Percentiles rank a stretch among this genome's conserved stretches.
phyloP scores from a whole-genome alignment of 2,329 filamentous ascomycete genomes.

The Calonectria honghensis region DNA sequence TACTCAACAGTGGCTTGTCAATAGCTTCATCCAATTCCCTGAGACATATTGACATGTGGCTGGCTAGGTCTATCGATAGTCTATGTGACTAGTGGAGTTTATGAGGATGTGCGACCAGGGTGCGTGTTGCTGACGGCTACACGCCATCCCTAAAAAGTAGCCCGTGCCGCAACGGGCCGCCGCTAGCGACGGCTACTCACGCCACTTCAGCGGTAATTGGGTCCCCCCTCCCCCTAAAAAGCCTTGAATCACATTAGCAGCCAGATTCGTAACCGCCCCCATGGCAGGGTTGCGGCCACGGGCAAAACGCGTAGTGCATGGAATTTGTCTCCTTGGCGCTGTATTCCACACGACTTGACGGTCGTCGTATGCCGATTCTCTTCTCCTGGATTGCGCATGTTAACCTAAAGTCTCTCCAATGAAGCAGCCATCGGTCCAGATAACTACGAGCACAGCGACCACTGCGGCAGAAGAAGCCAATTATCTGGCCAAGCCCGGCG shows the following conservation, averaged over 20 bases:
- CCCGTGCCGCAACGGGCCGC: not conserved
- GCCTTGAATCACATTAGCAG: not conserved
- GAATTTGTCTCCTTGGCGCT: not conserved
- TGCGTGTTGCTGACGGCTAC: not conserved
- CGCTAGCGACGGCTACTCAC: not conserved
- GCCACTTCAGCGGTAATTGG: not conserved
- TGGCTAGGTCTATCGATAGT: not conserved
- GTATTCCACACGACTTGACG: not conserved
- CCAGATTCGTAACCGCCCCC: not conserved
- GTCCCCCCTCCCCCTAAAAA: not conserved
- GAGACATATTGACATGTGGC: not conserved
- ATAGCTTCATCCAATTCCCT: not conserved
- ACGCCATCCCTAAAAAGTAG: not conserved
- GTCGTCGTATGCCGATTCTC: not conserved
- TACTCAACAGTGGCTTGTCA: not conserved
- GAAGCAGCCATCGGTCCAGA: slow-evolving; percentile 8
- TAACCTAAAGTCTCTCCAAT: not conserved
- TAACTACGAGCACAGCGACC: not conserved
- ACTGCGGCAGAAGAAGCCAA: not conserved
- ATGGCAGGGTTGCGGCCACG: not conserved
- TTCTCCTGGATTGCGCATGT: not conserved
- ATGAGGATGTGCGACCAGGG: not conserved
- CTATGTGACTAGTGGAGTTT: not conserved
- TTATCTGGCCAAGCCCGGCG: slow-evolving; percentile 11
- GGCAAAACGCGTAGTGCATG: not conserved